A percentile compares a stretch with the other conserved stretches of the same genome.
phyloP scores from a whole-genome alignment of 1,284 basidiomycete species.

The Cystobasidiaceae sp. region DNA sequence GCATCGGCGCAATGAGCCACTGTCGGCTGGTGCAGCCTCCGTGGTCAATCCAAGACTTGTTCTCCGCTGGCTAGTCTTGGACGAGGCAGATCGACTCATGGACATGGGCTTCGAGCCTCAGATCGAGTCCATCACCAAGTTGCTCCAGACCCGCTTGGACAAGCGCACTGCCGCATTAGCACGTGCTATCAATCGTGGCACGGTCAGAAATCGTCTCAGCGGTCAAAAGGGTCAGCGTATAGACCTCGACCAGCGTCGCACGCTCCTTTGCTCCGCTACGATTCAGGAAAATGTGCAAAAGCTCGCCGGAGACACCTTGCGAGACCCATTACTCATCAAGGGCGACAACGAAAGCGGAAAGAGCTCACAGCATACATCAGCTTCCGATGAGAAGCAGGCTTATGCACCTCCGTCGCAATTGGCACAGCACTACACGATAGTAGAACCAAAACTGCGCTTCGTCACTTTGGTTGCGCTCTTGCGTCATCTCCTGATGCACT shows the following conservation, averaged over 20 bases:
- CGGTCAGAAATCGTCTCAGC: constrained; percentile 56
- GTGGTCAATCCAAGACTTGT: constrained; percentile 35
- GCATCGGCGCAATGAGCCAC: constrained; percentile 16
- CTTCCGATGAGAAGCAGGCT: neutral
- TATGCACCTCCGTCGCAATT: constrained; percentile 81
- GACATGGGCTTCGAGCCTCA: constrained; percentile 55
- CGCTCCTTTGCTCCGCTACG: constrained; percentile 93
- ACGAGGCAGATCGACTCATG: constrained; percentile 89
- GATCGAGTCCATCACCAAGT: constrained; percentile 70
- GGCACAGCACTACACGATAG: constrained; percentile 86
- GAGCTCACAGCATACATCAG: neutral
- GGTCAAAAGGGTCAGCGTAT: neutral
- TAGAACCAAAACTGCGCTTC: constrained; percentile 85
- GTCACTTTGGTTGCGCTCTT: constrained; percentile 84
- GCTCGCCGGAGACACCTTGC: constrained; percentile 74
- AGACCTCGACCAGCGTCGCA: constrained; percentile 51
- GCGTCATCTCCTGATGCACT: constrained; percentile 58
- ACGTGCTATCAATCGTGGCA: constrained; percentile 46
- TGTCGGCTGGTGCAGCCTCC: neutral
- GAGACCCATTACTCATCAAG: constrained; percentile 60
- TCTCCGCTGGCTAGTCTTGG: constrained; percentile 82
- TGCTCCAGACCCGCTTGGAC: constrained; percentile 63
- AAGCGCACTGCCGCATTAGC: constrained; percentile 11
- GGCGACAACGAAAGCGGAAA: constrained; percentile 49
- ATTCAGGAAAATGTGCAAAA: constrained; percentile 92